Conservation (phyloP, 2,329 filamentous ascomycete species). For the Aureobasidium namibiae region DNA sequence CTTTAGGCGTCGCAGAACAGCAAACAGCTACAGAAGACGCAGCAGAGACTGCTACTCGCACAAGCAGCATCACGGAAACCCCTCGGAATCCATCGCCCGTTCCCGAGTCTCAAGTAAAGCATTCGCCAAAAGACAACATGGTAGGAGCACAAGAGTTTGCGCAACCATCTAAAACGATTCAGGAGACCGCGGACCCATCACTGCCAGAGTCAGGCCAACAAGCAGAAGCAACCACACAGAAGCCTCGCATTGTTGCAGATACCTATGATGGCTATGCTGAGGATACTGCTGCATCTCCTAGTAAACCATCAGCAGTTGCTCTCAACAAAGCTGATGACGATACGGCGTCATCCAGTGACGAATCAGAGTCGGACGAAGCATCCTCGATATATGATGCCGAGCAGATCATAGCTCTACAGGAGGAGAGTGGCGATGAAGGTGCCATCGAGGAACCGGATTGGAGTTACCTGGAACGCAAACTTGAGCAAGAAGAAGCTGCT, state of each 20-base stretch:
- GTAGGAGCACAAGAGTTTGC: background rate
- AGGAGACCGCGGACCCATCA: background rate
- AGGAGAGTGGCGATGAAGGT: constrained; percentile 13
- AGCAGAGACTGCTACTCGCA: background rate
- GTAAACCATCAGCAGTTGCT: background rate
- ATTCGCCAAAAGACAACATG: background rate
- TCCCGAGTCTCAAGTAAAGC: background rate
- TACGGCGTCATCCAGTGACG: background rate
- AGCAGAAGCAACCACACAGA: background rate
- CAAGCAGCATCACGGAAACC: background rate
- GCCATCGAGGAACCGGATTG: constrained; percentile 10
- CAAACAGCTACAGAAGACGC: background rate
- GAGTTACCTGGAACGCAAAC: background rate
- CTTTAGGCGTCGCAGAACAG: background rate
- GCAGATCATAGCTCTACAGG: constrained; percentile 2
- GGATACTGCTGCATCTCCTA: background rate
- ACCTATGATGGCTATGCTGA: constrained; percentile 6
- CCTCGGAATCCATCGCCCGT: background rate
- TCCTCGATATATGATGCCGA: constrained; percentile 7
- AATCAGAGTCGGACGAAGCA: background rate
- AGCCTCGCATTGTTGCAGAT: background rate
- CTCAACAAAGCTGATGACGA: background rate
- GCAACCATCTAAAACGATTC: background rate
- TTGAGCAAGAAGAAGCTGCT: constrained; percentile 2
- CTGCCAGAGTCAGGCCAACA: background rate